Evolutionary conservation across 129 eudicot genomes (phyloP).

Genomic region (carrot (Daucus carota)): DH1_v3.0 NC_030386.2:4209501-4210000

Average conservation of each 20-base stretch:
- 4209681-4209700: background rate
- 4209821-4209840: background rate
- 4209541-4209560: background rate
- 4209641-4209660: constrained; percentile 94
- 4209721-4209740: background rate
- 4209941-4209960: background rate
- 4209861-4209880: background rate
- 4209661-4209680: constrained; percentile 89
- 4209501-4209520: background rate
- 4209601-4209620: constrained; percentile 81
- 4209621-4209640: constrained; percentile 90
- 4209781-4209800: background rate
- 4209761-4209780: background rate
- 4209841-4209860: background rate
- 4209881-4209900: background rate
- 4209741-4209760: background rate
- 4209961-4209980: constrained; percentile 46
- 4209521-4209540: no score
- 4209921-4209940: background rate
- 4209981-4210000: constrained; percentile 80
- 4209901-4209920: no score
- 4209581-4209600: constrained; percentile 87
- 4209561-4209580: constrained; percentile 5
- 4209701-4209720: background rate
- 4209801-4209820: background rate